Conservation (phyloP, 371 early-diverging fungal genomes). For the Mycotypha africana region DNA sequence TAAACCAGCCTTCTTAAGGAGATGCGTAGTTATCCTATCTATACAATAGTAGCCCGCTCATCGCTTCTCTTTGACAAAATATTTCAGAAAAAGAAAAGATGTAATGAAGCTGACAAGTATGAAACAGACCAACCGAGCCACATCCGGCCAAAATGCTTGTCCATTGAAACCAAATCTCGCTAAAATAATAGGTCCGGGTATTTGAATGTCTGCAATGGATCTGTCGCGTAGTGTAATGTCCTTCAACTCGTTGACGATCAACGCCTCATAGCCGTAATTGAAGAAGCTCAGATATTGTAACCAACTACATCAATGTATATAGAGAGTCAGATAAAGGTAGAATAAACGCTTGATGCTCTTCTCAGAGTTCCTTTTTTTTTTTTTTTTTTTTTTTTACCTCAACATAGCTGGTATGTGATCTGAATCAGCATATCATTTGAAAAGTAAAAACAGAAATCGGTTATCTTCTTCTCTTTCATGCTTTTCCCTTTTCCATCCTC, state of each 20-base stretch:
- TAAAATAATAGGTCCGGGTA: constrained; percentile 41
- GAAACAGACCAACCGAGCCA: constrained; percentile 21
- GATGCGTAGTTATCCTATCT: no score
- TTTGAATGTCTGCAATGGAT: constrained; percentile 46
- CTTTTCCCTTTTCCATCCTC: not conserved
- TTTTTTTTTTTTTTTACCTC: constrained; percentile 24
- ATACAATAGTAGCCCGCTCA: constrained; percentile 3
- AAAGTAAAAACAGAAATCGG: no score
- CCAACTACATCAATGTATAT: constrained; percentile 38
- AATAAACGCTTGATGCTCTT: not conserved
- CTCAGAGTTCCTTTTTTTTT: not conserved
- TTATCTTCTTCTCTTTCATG: no score
- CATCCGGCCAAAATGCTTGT: constrained; percentile 43
- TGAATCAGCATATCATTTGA: no score
- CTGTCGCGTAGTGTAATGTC: constrained; percentile 41
- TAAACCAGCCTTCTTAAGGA: no score
- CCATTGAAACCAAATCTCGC: constrained; percentile 44
- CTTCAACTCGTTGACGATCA: constrained; percentile 69
- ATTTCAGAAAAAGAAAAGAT: constrained; percentile 37
- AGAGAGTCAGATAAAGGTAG: not conserved
- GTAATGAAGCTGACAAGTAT: constrained; percentile 17
- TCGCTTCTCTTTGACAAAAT: constrained; percentile 37
- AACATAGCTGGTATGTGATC: constrained; percentile 39
- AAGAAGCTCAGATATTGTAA: constrained; percentile 79
- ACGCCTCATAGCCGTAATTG: constrained; percentile 84